Conservation (phyloP, 2,329 filamentous ascomycete species). For the Neofusicoccum ribis region DNA sequence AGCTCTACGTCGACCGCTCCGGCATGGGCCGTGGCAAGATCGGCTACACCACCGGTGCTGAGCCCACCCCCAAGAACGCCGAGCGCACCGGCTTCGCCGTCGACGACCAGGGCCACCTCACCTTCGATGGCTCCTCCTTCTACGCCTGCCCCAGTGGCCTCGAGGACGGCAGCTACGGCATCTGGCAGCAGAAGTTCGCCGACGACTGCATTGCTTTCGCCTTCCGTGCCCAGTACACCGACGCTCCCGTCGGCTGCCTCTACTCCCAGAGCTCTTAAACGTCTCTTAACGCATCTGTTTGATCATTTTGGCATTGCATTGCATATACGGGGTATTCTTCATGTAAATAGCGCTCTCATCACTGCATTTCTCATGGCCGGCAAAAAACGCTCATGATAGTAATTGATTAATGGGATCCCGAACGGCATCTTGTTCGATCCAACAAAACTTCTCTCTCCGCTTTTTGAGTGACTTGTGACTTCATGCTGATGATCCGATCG, state of each 20-base stretch:
- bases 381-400: neutral
- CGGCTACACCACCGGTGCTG: conserved; percentile 53
- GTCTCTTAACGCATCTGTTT: neutral
- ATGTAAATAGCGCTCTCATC: conserved; percentile 5
- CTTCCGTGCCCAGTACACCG: neutral
- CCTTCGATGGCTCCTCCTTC: conserved; percentile 48
- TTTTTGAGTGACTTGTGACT: neutral
- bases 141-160: conserved; percentile 50
- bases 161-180: conserved; percentile 40
- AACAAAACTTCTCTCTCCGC: neutral
- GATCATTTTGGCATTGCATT: neutral
- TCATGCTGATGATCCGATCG: neutral
- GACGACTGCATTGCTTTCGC: conserved; percentile 14
- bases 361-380: neutral
- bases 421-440: neutral
- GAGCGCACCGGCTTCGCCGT: conserved; percentile 53
- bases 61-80: conserved; percentile 41
- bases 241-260: neutral
- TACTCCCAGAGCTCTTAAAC: conserved; percentile 10
- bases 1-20: conserved; percentile 39
- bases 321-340: neutral
- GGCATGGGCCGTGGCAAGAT: conserved; percentile 51
- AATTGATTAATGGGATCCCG: neutral
- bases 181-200: conserved; percentile 28
- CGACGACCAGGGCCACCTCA: conserved; percentile 45